These are phyloP conservation scores for Coelastrella sp. DNA, from an alignment of 139 green algal species.

Conservation along the genomic window DNA sequence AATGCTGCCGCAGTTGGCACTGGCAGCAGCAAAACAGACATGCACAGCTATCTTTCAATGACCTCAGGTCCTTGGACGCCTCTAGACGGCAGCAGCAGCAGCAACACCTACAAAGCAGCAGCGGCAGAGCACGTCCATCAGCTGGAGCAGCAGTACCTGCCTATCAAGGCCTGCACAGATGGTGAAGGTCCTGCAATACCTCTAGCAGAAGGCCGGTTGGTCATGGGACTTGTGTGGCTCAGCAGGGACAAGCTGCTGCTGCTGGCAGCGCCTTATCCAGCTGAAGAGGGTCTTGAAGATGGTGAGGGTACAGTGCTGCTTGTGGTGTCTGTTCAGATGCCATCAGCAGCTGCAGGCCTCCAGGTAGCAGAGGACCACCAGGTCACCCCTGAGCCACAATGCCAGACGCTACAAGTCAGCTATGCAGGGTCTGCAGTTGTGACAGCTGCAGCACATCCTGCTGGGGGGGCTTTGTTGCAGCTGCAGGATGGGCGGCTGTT, in stretches of 20 bases:
- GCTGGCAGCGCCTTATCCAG: conserved; percentile 52
- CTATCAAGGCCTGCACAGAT: neutral
- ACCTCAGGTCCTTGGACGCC: conserved; percentile 28
- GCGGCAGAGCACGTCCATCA: conserved; percentile 11
- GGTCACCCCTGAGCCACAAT: neutral
- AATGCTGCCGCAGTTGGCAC: neutral
- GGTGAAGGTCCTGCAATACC: neutral
- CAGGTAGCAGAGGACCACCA: neutral
- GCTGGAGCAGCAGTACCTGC: conserved; percentile 13
- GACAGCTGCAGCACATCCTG: conserved; percentile 20
- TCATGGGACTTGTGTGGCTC: conserved; percentile 47
- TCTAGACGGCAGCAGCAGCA: neutral
- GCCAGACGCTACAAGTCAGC: neutral
- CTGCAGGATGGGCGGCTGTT: conserved; percentile 36
- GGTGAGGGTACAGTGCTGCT: conserved; percentile 53
- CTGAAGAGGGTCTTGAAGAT: conserved; percentile 46
- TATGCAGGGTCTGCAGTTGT: conserved; percentile 40
- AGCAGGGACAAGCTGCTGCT: conserved; percentile 47
- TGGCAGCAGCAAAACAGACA: conserved; percentile 1
- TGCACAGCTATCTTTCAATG: neutral
- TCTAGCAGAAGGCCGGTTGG: conserved; percentile 49
- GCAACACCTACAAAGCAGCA: conserved; percentile 1
- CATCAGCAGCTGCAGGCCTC: conserved; percentile 20
- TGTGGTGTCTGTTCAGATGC: conserved; percentile 32
- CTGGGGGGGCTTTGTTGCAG: conserved; percentile 50